phyloP scores from a whole-genome alignment of 257 asterid species.

The Coffea canephora region DNA sequence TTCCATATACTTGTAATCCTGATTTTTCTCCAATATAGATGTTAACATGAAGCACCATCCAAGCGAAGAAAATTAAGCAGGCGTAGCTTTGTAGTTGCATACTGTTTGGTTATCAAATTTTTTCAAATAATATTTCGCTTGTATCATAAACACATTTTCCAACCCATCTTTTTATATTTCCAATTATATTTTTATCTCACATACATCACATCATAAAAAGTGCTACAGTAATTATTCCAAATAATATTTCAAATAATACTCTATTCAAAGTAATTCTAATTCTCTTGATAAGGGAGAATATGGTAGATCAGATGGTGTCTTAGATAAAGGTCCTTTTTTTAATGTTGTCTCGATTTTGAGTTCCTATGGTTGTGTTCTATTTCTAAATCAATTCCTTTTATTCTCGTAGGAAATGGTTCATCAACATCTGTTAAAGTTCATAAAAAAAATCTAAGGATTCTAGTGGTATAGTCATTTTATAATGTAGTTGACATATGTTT shows the following conservation, averaged over 20 bases:
- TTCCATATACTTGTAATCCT: too few relatives aligned
- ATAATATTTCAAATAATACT: too few relatives aligned
- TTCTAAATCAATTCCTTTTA: constrained; percentile 22
- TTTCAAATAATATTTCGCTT: too few relatives aligned
- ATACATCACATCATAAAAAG: too few relatives aligned
- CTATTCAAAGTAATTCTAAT: constrained; percentile 43
- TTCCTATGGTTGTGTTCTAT: background rate
- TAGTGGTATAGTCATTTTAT: constrained; percentile 42
- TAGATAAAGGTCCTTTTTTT: constrained; percentile 31
- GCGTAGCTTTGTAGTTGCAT: constrained; percentile 41
- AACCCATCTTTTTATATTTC: too few relatives aligned
- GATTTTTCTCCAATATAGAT: constrained; percentile 28
- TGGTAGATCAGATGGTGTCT: constrained; percentile 26
- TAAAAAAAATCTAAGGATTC: constrained; percentile 42
- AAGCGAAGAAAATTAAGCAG: constrained; percentile 70
- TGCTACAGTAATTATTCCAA: too few relatives aligned
- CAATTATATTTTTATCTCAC: too few relatives aligned
- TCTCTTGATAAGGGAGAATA: constrained; percentile 53
- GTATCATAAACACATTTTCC: too few relatives aligned
- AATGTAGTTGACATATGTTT: background rate
- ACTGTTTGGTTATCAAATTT: constrained; percentile 15
- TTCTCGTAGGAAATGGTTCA: constrained; percentile 44
- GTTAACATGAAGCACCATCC: constrained; percentile 41
- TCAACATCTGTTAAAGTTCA: constrained; percentile 40
- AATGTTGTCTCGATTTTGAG: background rate